phyloP scores from a whole-genome alignment of 345 rosid genomes.

The Punica granatum region DNA sequence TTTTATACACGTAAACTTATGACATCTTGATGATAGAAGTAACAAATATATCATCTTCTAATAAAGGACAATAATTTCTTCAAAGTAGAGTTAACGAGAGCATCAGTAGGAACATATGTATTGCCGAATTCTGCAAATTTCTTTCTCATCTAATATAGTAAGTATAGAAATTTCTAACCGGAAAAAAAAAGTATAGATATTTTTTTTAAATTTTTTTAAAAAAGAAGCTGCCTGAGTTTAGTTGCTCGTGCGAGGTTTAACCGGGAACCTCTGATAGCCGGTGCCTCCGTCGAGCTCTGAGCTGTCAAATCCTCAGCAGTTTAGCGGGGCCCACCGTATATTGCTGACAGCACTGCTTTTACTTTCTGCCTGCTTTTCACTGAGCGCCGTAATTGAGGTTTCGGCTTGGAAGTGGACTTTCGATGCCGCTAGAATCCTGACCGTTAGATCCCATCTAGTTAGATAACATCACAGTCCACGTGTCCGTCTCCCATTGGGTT shows the following conservation, averaged over 20 bases:
- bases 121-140: neutral
- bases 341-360: neutral
- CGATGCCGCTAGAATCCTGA: neutral
- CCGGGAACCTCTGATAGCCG: neutral
- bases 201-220: no score
- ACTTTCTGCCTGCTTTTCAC: neutral
- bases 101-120: neutral
- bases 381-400: conserved; percentile 1
- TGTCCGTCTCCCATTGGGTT: neutral
- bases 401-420: neutral
- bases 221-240: no score
- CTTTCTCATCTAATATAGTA: no score
- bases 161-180: no score
- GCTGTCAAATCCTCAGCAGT: neutral
- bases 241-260: neutral
- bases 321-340: neutral
- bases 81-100: neutral
- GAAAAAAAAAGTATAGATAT: no score
- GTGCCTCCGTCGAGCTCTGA: neutral
- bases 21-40: no score
- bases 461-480: neutral
- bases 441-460: neutral
- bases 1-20: no score
- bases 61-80: no score
- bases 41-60: no score